Conservation (phyloP, 352 stramenopile species). For the Globisporangium camurandrum region DNA sequence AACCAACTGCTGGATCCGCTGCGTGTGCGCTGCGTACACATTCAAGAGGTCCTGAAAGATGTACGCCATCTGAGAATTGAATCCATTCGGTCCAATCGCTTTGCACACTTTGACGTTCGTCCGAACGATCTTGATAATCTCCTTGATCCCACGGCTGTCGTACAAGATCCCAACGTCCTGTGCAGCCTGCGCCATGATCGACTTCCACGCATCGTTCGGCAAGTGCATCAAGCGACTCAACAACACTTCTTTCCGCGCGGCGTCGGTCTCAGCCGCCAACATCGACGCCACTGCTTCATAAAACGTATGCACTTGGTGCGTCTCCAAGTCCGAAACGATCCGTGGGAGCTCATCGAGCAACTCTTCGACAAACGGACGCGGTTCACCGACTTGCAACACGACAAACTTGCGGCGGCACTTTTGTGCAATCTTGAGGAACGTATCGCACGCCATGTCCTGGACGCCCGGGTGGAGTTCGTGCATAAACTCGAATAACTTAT, state of each 20-base stretch:
- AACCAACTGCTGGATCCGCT: constrained; percentile 91
- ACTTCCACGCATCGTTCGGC: constrained; percentile 89
- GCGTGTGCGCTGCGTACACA: constrained; percentile 98
- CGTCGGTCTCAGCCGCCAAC: constrained; percentile 66
- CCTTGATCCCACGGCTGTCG: constrained; percentile 68
- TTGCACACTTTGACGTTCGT: constrained; percentile 96
- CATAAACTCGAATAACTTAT: constrained; percentile 99
- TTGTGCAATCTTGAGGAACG: constrained; percentile 98
- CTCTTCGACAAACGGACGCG: constrained; percentile 94
- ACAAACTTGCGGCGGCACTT: constrained; percentile 98
- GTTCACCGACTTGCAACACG: constrained; percentile 91
- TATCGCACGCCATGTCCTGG: constrained; percentile 99
- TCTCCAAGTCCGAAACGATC: constrained; percentile 97
- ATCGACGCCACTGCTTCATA: constrained; percentile 96
- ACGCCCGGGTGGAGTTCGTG: constrained; percentile 99
- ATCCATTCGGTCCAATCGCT: constrained; percentile 92
- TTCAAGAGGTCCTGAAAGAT: constrained; percentile 99
- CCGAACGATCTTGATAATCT: constrained; percentile 98
- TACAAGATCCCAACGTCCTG: constrained; percentile 78
- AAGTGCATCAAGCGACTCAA: constrained; percentile 94
- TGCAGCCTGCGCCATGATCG: constrained; percentile 72
- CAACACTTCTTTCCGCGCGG: constrained; percentile 86
- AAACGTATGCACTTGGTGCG: constrained; percentile 99
- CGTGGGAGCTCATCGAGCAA: constrained; percentile 91
- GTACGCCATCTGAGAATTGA: constrained; percentile 95